These are phyloP conservation scores for Tubosaeta brunneosetosa DNA, from an alignment of 768 basidiomycete species.

Conservation along the genomic window DNA sequence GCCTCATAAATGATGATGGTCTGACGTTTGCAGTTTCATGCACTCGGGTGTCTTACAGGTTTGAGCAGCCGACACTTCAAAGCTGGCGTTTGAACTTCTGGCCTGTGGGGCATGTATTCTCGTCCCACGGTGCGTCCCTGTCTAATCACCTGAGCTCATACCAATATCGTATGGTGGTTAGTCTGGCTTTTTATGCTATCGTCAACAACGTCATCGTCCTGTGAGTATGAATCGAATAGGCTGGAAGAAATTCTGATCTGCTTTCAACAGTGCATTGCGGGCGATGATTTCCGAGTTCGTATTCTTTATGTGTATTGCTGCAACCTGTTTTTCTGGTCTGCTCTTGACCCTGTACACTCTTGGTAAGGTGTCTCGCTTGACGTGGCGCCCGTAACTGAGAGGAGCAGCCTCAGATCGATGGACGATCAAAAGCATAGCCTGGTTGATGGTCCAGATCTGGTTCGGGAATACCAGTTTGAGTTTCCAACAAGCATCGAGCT, in stretches of 20 bases:
- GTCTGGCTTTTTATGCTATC: conserved; percentile 77
- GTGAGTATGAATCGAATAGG: conserved; percentile 37
- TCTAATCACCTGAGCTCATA: background rate
- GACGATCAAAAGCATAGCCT: conserved; percentile 53
- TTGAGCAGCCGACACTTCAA: conserved; percentile 42
- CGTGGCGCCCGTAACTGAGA: conserved; percentile 20
- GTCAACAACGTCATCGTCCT: conserved; percentile 75
- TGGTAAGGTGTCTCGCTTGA: conserved; percentile 27
- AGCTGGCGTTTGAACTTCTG: conserved; percentile 74
- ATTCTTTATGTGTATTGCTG: conserved; percentile 74
- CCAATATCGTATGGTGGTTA: conserved; percentile 14
- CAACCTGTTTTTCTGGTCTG: conserved; percentile 78
- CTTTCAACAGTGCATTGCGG: conserved; percentile 55
- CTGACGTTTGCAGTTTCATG: conserved; percentile 7
- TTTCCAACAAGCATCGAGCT: conserved; percentile 52
- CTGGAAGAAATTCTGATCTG: conserved; percentile 4
- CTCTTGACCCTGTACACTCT: conserved; percentile 51
- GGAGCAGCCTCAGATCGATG: conserved; percentile 28
- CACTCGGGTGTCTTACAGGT: background rate
- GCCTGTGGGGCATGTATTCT: conserved; percentile 83
- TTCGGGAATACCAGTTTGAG: conserved; percentile 71
- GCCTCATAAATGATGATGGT: conserved; percentile 54
- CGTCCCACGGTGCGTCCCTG: conserved; percentile 59
- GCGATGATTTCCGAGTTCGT: conserved; percentile 80
- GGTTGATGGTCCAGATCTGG: conserved; percentile 87